Evolutionary conservation across 2,329 filamentous ascomycete genomes (phyloP).

Genomic region (Penicillium sp.): DNA sequence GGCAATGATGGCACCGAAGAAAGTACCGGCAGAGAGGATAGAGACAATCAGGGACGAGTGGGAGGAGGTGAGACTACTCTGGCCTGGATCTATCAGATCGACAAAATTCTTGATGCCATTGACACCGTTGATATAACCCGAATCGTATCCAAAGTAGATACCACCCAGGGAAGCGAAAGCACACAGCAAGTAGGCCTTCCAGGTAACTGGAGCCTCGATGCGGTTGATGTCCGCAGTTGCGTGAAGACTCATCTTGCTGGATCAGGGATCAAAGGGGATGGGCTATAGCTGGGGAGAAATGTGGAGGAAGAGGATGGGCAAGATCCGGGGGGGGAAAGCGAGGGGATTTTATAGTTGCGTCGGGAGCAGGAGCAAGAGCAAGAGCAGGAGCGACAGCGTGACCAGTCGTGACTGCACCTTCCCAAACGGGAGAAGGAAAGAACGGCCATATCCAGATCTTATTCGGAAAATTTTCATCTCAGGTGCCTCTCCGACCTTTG

Average conservation of each 20-base stretch:
- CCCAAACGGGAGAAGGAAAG: neutral
- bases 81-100: slow-evolving; percentile 29
- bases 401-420: neutral
- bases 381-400: neutral
- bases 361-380: neutral
- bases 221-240: slow-evolving; percentile 50
- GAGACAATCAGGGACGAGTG: slow-evolving; percentile 65
- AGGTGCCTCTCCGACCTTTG: neutral
- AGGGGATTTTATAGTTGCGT: slow-evolving; percentile 3
- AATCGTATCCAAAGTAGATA: slow-evolving; percentile 60
- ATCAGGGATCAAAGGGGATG: neutral
- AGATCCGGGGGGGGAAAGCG: slow-evolving; percentile 1
- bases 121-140: slow-evolving; percentile 53
- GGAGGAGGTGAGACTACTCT: slow-evolving; percentile 44
- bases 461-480: neutral
- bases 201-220: slow-evolving; percentile 56
- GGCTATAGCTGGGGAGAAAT: neutral
- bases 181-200: slow-evolving; percentile 59
- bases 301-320: neutral
- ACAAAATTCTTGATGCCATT: slow-evolving; percentile 51
- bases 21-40: slow-evolving; percentile 73
- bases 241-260: slow-evolving; percentile 12
- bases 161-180: slow-evolving; percentile 59
- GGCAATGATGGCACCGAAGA: slow-evolving; percentile 72
- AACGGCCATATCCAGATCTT: neutral